Evolutionary conservation across 495 filamentous ascomycete genomes (phyloP), one percentile per base, ranked within the genome.

Genomic region (Xylaria scruposa): DNA sequence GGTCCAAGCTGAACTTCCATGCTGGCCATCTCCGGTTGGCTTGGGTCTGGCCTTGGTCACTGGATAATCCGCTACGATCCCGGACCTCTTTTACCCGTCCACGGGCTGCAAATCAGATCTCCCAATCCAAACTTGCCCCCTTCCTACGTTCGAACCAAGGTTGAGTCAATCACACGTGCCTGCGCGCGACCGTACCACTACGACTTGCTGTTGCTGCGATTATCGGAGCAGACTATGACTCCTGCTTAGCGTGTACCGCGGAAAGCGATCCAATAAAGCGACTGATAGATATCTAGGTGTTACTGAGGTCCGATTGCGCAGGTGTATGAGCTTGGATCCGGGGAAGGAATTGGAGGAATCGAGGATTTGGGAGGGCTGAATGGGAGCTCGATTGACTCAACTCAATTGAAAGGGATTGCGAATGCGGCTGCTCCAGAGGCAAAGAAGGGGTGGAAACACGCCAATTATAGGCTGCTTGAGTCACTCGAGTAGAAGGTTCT

Each of bases 401-500:
- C 31, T 59, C 49, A 17, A 64, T 44, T 64, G 60, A 56, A 56
- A 70, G 47, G 13, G 31, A 54, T 58, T 26, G 65, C 70, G 70
- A 69, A 68, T 72, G 64, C 54, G 68, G 59, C 46, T 56, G 46
- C 47, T 64, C 61, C 59, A 64, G 36, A 31, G 56, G 44, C 68
- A 53, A 42, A 54, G 62, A 64, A 70, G 67, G 72, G 68, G 67
- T 65, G 66, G 74, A 64, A 47, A 56, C 36, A 64, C 29, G 78
- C 73, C 74, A 74, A 76, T 79, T 79, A 75, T 78, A 79, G 75
- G 75, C 77, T 72, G 36, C 58, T 76, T 76, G 77, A 79, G 75
- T 77, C 77, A 78, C 54, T 75, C 74, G 76, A 74, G 77, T 81
- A 79, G 78, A 80, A 80, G 66, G 69, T 80, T 80, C 78, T 75